Percentiles rank a stretch among this genome's conserved stretches.
These are phyloP conservation scores for Circinella umbellata DNA, from an alignment of 371 early-diverging fungal species.

Conservation along the genomic window DNA sequence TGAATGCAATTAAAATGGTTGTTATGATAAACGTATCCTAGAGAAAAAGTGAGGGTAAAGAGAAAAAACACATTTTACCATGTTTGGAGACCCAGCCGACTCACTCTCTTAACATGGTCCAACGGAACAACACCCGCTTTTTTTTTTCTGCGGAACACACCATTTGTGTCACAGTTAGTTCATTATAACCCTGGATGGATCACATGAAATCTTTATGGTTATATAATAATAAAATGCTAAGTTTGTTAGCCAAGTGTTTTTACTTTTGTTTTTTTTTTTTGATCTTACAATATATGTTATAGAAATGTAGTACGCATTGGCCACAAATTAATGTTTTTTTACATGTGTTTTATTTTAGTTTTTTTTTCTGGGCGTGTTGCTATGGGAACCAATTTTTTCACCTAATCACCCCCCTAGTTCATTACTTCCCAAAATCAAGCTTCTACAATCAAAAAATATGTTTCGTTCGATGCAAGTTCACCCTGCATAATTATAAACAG, in stretches of 20 bases:
- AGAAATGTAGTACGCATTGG: conserved; percentile 7
- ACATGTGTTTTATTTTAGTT: neutral
- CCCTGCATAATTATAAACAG: neutral
- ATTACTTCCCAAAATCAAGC: neutral
- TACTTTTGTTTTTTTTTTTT: too few relatives aligned
- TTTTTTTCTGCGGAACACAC: conserved; percentile 2
- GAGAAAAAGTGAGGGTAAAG: neutral
- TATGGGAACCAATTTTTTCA: neutral
- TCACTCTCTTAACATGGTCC: neutral
- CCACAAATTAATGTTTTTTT: neutral
- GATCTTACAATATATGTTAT: neutral
- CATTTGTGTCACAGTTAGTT: neutral
- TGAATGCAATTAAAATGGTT: too few relatives aligned
- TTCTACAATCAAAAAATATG: neutral
- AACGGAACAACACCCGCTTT: neutral
- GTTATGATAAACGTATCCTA: too few relatives aligned
- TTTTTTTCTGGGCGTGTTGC: too few relatives aligned
- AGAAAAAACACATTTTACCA: neutral
- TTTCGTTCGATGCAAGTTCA: neutral
- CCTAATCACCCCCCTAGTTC: too few relatives aligned
- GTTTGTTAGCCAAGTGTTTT: too few relatives aligned
- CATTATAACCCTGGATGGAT: neutral
- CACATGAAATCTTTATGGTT: neutral
- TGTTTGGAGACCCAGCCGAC: conserved; percentile 5
- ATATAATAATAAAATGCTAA: neutral